Evolutionary conservation across 2,329 filamentous ascomycete genomes (phyloP).

Genomic region (Aspergillus arachidicola): DNA sequence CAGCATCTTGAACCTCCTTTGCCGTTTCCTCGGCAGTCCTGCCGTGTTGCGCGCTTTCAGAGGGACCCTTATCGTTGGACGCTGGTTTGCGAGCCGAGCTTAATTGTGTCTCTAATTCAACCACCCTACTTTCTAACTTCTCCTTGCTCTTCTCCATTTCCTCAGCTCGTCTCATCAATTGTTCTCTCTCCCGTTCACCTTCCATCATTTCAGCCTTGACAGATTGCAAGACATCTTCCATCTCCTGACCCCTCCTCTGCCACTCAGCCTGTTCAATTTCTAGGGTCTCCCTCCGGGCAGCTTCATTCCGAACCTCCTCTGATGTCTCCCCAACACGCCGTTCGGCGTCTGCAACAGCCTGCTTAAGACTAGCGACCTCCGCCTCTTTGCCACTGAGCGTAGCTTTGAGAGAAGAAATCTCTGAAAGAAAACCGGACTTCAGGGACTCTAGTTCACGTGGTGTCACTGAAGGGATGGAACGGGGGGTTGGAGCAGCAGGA

Average conservation of each 20-base stretch:
- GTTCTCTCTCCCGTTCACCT: conserved; percentile 78
- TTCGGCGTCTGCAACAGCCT: conserved; percentile 86
- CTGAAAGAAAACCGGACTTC: conserved; percentile 86
- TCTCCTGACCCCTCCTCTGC: conserved; percentile 82
- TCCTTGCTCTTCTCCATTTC: conserved; percentile 67
- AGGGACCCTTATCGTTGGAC: conserved; percentile 33
- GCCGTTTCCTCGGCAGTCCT: conserved; percentile 51
- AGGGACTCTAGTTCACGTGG: conserved; percentile 89
- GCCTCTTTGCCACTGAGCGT: conserved; percentile 91
- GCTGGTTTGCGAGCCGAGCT: conserved; percentile 42
- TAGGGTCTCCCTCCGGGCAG: conserved; percentile 68
- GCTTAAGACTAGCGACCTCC: conserved; percentile 83
- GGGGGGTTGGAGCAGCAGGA: conserved; percentile 87
- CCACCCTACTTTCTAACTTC: conserved; percentile 47
- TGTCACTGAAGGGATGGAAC: conserved; percentile 87
- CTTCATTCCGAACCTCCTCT: conserved; percentile 80
- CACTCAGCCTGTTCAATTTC: conserved; percentile 76
- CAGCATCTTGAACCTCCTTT: conserved; percentile 76
- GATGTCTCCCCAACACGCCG: conserved; percentile 84
- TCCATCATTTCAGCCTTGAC: conserved; percentile 80
- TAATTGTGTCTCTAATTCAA: conserved; percentile 51
- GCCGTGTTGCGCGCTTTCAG: conserved; percentile 35
- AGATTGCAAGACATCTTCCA: conserved; percentile 77
- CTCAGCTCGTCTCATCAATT: conserved; percentile 73
- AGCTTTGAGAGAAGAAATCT: conserved; percentile 92